Evolutionary conservation across 164 flowering plant genomes (phyloP).

Genomic region (Kalanchoe fedtschenkoi): DNA sequence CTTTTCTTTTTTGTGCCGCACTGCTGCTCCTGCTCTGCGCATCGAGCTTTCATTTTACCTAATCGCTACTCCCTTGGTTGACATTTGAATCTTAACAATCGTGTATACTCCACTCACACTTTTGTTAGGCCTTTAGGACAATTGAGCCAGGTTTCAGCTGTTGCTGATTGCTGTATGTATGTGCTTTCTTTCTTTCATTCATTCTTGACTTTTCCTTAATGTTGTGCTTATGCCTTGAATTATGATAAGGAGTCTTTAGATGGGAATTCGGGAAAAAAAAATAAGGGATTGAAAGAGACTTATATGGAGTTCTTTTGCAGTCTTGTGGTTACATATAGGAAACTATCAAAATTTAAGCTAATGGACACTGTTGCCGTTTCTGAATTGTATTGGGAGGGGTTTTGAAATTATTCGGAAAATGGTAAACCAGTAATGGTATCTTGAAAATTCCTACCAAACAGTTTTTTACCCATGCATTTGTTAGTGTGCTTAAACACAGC

Average conservation of each 20-base stretch:
- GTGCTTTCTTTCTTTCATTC: background rate
- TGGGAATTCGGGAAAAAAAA: background rate
- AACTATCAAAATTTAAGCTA: background rate
- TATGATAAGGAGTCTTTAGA: background rate
- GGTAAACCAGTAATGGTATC: background rate
- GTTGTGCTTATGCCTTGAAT: background rate
- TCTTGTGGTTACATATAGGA: background rate
- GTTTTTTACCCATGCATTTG: background rate
- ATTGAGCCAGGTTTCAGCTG: background rate
- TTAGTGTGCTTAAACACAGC: background rate
- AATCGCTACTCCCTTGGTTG: too few relatives aligned
- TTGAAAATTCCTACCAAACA: background rate
- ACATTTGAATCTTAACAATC: too few relatives aligned
- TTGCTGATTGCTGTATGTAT: background rate
- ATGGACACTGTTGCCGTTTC: background rate
- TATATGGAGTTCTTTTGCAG: background rate
- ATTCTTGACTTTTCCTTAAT: background rate
- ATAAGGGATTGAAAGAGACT: too few relatives aligned
- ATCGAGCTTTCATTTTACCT: too few relatives aligned
- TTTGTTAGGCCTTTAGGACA: background rate
- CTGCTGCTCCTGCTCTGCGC: background rate
- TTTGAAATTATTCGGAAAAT: background rate
- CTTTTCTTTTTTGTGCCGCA: background rate
- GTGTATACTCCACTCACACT: too few relatives aligned
- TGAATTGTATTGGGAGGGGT: background rate